Evolutionary conservation across 225 moss, liverwort and hornwort species (phyloP).

Genomic region (Pseudisothecium myosuroides): DNA sequence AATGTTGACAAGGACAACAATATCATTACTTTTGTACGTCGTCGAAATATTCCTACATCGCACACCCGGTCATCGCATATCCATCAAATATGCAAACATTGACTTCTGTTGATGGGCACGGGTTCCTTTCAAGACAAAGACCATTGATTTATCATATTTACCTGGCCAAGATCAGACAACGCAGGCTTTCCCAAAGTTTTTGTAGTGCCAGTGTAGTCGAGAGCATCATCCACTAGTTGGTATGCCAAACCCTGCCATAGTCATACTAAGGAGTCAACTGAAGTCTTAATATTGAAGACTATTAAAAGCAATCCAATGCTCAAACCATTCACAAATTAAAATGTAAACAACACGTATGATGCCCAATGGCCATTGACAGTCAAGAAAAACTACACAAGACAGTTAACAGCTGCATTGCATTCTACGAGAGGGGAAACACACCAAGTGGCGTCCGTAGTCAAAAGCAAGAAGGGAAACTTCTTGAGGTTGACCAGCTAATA

Average conservation of each 20-base stretch:
- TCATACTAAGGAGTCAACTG: neutral
- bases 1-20: neutral
- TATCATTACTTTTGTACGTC: neutral
- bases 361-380: neutral
- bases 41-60: neutral
- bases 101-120: neutral
- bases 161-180: slow-evolving; percentile 84
- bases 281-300: neutral
- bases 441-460: slow-evolving; percentile 89
- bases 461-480: slow-evolving; percentile 81
- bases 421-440: neutral
- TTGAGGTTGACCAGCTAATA: slow-evolving; percentile 74
- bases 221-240: slow-evolving; percentile 93
- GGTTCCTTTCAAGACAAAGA: neutral
- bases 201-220: slow-evolving; percentile 84
- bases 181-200: slow-evolving; percentile 85
- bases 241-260: slow-evolving; percentile 80
- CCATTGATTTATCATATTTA: neutral
- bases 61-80: neutral
- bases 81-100: neutral
- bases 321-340: neutral
- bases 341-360: neutral
- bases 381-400: neutral
- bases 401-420: neutral
- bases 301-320: neutral